phyloP scores from a whole-genome alignment of 2,329 filamentous ascomycete species.

The Trichoderma simmonsii region DNA sequence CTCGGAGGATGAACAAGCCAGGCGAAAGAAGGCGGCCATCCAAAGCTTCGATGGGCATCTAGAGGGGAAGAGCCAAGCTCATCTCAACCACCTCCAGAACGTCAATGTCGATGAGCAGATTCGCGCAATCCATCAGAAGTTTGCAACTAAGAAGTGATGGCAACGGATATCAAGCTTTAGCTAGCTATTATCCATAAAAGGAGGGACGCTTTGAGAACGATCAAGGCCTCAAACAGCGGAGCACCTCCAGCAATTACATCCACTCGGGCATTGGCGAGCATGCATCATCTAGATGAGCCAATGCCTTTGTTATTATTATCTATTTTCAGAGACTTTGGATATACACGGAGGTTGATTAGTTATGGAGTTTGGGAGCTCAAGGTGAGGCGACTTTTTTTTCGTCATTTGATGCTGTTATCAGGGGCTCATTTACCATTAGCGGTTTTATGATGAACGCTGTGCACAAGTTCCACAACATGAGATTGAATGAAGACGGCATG shows the following conservation, averaged over 20 bases:
- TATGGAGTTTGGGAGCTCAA: conserved; percentile 13
- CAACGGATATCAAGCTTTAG: background rate
- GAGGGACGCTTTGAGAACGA: background rate
- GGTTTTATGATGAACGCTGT: background rate
- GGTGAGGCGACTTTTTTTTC: conserved; percentile 19
- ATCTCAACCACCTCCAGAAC: conserved; percentile 58
- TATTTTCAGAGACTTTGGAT: background rate
- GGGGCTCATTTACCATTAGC: conserved; percentile 17
- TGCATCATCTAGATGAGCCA: background rate
- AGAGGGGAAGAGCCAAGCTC: conserved; percentile 53
- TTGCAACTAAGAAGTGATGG: conserved; percentile 39
- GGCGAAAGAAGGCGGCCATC: conserved; percentile 71
- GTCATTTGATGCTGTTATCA: background rate
- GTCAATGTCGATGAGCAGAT: conserved; percentile 88
- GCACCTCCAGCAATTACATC: background rate
- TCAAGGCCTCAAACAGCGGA: too few relatives aligned
- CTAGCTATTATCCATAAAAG: background rate
- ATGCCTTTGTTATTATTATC: background rate
- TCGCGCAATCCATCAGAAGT: conserved; percentile 57
- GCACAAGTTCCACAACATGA: background rate
- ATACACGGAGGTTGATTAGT: background rate
- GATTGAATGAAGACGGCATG: background rate
- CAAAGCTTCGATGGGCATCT: conserved; percentile 64
- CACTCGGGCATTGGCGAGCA: background rate
- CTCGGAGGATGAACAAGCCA: conserved; percentile 68